A percentile compares a stretch with the other conserved stretches of the same genome.
phyloP scores from a whole-genome alignment of 495 filamentous ascomycete genomes.

The Talaromyces proteolyticus region DNA sequence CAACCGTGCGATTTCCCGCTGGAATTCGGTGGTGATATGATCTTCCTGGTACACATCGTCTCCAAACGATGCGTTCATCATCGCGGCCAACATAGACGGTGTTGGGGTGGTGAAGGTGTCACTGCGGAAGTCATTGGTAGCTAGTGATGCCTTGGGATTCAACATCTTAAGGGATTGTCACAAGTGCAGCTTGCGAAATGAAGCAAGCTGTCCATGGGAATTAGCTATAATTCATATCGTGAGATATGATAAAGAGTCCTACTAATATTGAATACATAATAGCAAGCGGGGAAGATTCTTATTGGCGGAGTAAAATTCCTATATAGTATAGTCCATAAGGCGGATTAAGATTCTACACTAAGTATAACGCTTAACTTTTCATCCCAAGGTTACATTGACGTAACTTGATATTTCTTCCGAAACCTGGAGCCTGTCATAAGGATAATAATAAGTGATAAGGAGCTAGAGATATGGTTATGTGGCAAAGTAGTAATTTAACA shows the following conservation, averaged over 20 bases:
- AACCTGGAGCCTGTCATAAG: background rate
- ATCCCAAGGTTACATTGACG: background rate
- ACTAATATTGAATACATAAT: background rate
- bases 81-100: conserved; percentile 59
- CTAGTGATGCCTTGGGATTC: background rate
- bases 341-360: background rate
- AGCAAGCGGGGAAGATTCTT: background rate
- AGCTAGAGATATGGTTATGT: no score
- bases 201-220: background rate
- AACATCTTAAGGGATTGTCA: background rate
- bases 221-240: background rate
- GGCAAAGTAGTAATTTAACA: background rate
- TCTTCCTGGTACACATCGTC: conserved; percentile 73
- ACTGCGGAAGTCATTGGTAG: conserved; percentile 23
- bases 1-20: conserved; percentile 57
- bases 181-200: background rate
- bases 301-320: background rate
- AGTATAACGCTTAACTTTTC: background rate
- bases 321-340: background rate
- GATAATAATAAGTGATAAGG: background rate
- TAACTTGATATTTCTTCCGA: background rate
- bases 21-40: conserved; percentile 59
- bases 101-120: conserved; percentile 77
- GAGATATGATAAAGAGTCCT: background rate
- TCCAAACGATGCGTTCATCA: conserved; percentile 48